A percentile compares a stretch with the other conserved stretches of the same genome.
phyloP scores from a whole-genome alignment of 176 grass and related monocot species.

The Lolium rigidum region DNA sequence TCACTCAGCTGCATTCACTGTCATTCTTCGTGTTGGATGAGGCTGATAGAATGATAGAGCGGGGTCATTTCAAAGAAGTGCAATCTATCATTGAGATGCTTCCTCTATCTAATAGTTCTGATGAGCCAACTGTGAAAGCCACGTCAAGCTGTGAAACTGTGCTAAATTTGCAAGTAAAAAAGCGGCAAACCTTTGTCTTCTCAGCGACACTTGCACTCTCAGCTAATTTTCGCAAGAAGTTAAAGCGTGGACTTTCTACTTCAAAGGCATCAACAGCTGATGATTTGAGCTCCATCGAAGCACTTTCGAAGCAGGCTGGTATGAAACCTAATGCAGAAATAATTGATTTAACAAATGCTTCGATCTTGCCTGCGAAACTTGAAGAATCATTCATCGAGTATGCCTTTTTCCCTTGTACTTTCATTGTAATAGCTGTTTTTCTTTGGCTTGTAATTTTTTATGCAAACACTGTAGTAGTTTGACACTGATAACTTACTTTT shows the following conservation, averaged over 20 bases:
- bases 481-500: slow-evolving; percentile 18
- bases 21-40: slow-evolving; percentile 96
- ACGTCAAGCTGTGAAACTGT: slow-evolving; percentile 60
- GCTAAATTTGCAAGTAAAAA: slow-evolving; percentile 77
- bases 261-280: slow-evolving; percentile 52
- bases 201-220: slow-evolving; percentile 90
- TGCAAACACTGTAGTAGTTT: slow-evolving; percentile 15
- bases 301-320: slow-evolving; percentile 78
- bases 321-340: slow-evolving; percentile 87
- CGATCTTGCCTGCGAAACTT: slow-evolving; percentile 81
- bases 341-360: slow-evolving; percentile 82
- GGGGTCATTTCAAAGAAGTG: slow-evolving; percentile 83
- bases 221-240: slow-evolving; percentile 89
- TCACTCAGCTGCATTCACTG: slow-evolving; percentile 76
- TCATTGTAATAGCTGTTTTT: not conserved
- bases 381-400: slow-evolving; percentile 97
- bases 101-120: slow-evolving; percentile 51
- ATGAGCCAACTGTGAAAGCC: slow-evolving; percentile 36
- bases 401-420: slow-evolving; percentile 40
- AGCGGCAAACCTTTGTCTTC: slow-evolving; percentile 94
- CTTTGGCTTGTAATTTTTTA: slow-evolving; percentile 15
- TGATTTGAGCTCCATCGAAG: slow-evolving; percentile 75
- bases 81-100: slow-evolving; percentile 95
- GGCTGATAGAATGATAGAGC: slow-evolving; percentile 95
- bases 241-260: slow-evolving; percentile 69